phyloP scores from a whole-genome alignment of 1,139 yeast species.

The Petasospora fabianii region DNA sequence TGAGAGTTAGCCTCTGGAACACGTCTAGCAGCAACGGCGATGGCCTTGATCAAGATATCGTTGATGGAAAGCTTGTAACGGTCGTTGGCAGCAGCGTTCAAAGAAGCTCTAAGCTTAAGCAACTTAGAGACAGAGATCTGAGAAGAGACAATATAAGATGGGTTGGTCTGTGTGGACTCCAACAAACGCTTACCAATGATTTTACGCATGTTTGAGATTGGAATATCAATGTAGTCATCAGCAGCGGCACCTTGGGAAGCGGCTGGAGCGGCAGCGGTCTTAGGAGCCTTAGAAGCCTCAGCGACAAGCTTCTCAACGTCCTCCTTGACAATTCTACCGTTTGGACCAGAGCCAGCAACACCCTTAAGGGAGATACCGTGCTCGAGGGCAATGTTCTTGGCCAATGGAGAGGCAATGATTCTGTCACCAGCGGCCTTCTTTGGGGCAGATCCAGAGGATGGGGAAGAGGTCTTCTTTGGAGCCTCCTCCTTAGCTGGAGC shows the following conservation, averaged over 20 bases:
- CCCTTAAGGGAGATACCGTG: conserved; percentile 84
- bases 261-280: conserved; percentile 44
- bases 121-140: conserved; percentile 83
- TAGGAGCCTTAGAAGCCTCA: conserved; percentile 40
- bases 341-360: conserved; percentile 90
- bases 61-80: conserved; percentile 90
- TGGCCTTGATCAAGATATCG: conserved; percentile 91
- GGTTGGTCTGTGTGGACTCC: conserved; percentile 81
- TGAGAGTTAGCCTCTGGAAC: conserved; percentile 94
- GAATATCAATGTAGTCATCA: conserved; percentile 69
- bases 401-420: conserved; percentile 92
- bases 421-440: conserved; percentile 46
- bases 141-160: conserved; percentile 90
- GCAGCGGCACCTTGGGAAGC: conserved; percentile 44
- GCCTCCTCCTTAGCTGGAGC: conserved; percentile 18
- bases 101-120: conserved; percentile 85
- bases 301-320: conserved; percentile 74
- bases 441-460: not conserved
- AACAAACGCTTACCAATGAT: conserved; percentile 87
- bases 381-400: conserved; percentile 90
- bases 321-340: conserved; percentile 87
- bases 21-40: conserved; percentile 82
- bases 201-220: conserved; percentile 88
- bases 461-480: conserved; percentile 16
- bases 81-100: conserved; percentile 83